Evolutionary conservation across 1,139 yeast genomes (phyloP).

Genomic region (Kazachstania sp.): DNA sequence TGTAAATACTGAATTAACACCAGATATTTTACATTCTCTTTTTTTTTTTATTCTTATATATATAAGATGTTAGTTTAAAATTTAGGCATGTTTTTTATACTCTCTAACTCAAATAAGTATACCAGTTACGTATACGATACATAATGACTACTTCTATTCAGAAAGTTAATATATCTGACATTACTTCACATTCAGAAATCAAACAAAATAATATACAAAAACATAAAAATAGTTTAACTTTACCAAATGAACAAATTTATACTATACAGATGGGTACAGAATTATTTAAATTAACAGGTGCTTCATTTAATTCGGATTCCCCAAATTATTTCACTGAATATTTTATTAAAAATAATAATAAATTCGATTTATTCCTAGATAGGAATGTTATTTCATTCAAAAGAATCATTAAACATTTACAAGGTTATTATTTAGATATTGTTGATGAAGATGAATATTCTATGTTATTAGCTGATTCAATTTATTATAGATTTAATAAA

Average conservation of each 20-base stretch:
- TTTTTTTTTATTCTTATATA: background rate
- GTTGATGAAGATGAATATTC: slow-evolving; percentile 43
- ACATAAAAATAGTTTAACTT: slow-evolving; percentile 19
- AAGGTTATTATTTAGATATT: slow-evolving; percentile 60
- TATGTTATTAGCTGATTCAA: slow-evolving; percentile 59
- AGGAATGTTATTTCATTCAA: slow-evolving; percentile 62
- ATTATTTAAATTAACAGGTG: slow-evolving; percentile 55
- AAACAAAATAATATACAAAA: background rate
- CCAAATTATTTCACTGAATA: slow-evolving; percentile 42
- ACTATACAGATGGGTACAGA: slow-evolving; percentile 63
- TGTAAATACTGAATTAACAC: background rate
- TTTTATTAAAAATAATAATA: slow-evolving; percentile 27
- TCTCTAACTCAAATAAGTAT: no score
- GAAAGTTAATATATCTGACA: background rate
- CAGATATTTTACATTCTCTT: background rate
- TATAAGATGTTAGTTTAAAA: background rate
- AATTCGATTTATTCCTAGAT: slow-evolving; percentile 47
- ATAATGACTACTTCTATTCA: background rate
- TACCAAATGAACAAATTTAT: slow-evolving; percentile 54
- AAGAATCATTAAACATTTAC: slow-evolving; percentile 59
- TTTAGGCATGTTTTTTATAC: background rate
- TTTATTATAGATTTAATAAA: slow-evolving; percentile 56
- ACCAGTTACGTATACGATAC: background rate
- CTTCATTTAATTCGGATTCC: slow-evolving; percentile 70
- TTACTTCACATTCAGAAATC: background rate